These are phyloP conservation scores for Clonostachys byssicola DNA, from an alignment of 2,329 filamentous ascomycete genomes.

Conservation along the genomic window DNA sequence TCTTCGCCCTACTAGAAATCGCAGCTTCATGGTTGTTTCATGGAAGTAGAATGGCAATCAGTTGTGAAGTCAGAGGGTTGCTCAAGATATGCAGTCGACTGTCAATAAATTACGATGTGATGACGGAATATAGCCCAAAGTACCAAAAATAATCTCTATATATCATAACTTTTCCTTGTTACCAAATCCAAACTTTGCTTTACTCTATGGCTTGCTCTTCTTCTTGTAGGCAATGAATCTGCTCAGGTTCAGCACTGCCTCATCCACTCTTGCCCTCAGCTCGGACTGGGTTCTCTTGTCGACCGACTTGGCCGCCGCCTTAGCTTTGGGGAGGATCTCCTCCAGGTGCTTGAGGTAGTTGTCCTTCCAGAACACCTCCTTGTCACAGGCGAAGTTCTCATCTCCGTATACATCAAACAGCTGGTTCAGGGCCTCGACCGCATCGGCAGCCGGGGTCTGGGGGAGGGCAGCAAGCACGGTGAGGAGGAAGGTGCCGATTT, in stretches of 20 bases:
- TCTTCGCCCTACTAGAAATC: no score
- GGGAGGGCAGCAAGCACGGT: conserved; percentile 48
- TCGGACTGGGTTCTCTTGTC: conserved; percentile 56
- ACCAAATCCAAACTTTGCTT: conserved; percentile 1
- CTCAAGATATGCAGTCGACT: no score
- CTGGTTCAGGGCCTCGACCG: conserved; percentile 62
- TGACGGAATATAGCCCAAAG: neutral
- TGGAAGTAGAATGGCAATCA: no score
- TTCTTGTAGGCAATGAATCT: conserved; percentile 64
- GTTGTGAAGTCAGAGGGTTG: neutral
- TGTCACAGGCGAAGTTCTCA: conserved; percentile 52
- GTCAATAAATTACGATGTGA: no score
- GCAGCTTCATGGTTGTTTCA: no score
- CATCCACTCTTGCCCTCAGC: conserved; percentile 55
- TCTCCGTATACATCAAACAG: conserved; percentile 66
- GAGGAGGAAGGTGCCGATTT: conserved; percentile 60
- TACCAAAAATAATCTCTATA: neutral
- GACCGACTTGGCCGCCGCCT: conserved; percentile 53
- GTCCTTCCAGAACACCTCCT: conserved; percentile 60
- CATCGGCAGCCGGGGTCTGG: conserved; percentile 49
- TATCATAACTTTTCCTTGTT: neutral
- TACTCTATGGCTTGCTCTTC: conserved; percentile 39
- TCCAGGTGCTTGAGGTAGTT: conserved; percentile 56
- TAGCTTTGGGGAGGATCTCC: conserved; percentile 45
- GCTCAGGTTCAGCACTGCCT: conserved; percentile 54